These are phyloP conservation scores for Colletotrichum sp. DNA, from an alignment of 2,329 filamentous ascomycete species.

Conservation along the genomic window DNA sequence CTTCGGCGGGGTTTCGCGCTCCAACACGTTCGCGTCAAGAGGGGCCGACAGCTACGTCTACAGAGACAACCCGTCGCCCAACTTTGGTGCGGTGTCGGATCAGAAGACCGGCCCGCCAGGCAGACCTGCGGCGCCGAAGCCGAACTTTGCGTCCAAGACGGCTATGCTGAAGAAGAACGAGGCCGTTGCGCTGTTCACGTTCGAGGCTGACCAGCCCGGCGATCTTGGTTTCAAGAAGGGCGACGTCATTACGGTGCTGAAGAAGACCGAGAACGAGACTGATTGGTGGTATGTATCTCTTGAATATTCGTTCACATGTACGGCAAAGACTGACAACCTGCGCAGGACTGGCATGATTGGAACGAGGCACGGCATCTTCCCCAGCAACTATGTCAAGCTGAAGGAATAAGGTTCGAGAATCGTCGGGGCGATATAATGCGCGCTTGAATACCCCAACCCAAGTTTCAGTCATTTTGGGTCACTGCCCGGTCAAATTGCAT, in stretches of 20 bases:
- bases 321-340: background rate
- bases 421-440: background rate
- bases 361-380: constrained; percentile 87
- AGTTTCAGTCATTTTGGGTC: background rate
- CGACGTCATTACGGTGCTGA: constrained; percentile 91
- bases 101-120: constrained; percentile 64
- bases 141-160: constrained; percentile 72
- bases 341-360: constrained; percentile 86
- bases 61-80: constrained; percentile 43
- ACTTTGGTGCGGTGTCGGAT: constrained; percentile 28
- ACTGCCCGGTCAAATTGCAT: background rate
- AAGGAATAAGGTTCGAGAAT: constrained; percentile 43
- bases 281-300: constrained; percentile 81
- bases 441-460: background rate
- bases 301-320: background rate
- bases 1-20: constrained; percentile 43
- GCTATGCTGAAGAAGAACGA: constrained; percentile 71
- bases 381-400: constrained; percentile 78
- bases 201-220: constrained; percentile 91
- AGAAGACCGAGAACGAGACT: constrained; percentile 90
- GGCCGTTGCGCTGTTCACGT: constrained; percentile 89
- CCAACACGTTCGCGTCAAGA: constrained; percentile 55
- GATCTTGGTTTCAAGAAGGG: constrained; percentile 91
- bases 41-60: constrained; percentile 59
- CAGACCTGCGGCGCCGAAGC: constrained; percentile 87